phyloP scores from a whole-genome alignment of 140 eudicot species.

The Flaveria floridana region DNA sequence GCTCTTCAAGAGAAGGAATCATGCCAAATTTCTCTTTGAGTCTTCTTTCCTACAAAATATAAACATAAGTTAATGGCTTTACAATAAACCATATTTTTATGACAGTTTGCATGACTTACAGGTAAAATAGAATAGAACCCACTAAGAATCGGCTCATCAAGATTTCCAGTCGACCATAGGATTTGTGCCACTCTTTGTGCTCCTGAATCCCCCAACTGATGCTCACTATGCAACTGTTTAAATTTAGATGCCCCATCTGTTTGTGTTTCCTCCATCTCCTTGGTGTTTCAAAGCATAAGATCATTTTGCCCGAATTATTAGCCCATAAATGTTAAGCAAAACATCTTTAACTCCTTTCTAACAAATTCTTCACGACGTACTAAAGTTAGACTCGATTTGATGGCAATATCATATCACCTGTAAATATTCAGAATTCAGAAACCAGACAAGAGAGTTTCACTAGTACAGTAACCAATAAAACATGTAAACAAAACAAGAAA shows the following conservation, averaged over 20 bases:
- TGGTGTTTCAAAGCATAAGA: slow-evolving; percentile 40
- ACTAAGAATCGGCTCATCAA: slow-evolving; percentile 67
- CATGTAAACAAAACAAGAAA: slow-evolving; percentile 9
- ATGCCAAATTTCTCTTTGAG: slow-evolving; percentile 70
- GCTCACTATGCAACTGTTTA: slow-evolving; percentile 38
- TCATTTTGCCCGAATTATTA: slow-evolving; percentile 53
- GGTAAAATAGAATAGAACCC: slow-evolving; percentile 71
- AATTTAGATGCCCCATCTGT: slow-evolving; percentile 39
- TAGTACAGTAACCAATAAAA: slow-evolving; percentile 11
- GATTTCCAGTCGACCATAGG: slow-evolving; percentile 76
- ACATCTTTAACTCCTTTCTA: slow-evolving; percentile 17
- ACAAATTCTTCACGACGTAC: slow-evolving; percentile 25
- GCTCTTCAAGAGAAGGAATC: slow-evolving; percentile 81
- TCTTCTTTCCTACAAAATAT: slow-evolving; percentile 66
- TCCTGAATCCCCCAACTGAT: slow-evolving; percentile 41
- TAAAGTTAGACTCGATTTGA: slow-evolving; percentile 25
- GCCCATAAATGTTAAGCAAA: slow-evolving; percentile 40
- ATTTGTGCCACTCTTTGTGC: slow-evolving; percentile 62
- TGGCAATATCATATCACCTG: slow-evolving; percentile 31
- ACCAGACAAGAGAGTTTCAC: background rate
- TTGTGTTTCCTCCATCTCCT: slow-evolving; percentile 68
- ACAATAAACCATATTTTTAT: background rate
- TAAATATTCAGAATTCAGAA: slow-evolving; percentile 11
- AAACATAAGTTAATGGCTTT: background rate
- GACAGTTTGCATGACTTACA: slow-evolving; percentile 41